Evolutionary conservation across 2,329 filamentous ascomycete genomes (phyloP), one percentile per base, ranked within the genome.

Genomic region (Parasarocladium wereldwijsianum): DNA sequence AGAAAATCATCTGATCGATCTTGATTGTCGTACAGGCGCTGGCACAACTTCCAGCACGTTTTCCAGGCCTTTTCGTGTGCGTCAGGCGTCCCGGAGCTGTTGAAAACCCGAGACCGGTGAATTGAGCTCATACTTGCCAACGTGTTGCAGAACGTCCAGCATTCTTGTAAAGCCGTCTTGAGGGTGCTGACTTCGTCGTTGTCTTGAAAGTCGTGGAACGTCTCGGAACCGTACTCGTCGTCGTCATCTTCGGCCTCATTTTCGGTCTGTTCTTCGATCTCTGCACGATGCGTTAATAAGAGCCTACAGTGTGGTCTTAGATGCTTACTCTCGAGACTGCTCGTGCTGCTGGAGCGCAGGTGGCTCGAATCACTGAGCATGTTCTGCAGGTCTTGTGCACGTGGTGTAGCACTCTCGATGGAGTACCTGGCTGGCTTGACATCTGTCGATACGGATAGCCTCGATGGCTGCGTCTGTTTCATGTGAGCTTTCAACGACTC

Each of bases 61-160:
- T 81, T 84, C 87, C 86, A 94, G 1, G 86, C 85, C 42, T 79
- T 77, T 48, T 93, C 83, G 46, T 93, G 81, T 17, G 77, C 70
- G 40, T 84, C 77, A 1, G 78, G 76, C 8, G 72, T 76, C 9
- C 74, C 76, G 1, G 78, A 76, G 41, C 70, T 79, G 49, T 72
- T 75, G 51, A 90, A 87, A 18, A 85, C 76, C 13, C 81, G 68
- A 41, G 83, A 70, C 17, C 84, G 73, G 46, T 93, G 82, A 38
- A 78, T 79, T 12, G 81, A 86, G 50, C 84, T 93, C 12, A 93
- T 63, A 38, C 70, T 82, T 14, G 84, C 83, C 18, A 94, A 60
- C 0, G 85, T 93, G 46, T 93, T 94, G 58, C 86, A 94, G 10
- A 94, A 59, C 1, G 78, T 92, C 86, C 86, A 94, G 52, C 85